Conservation (phyloP, 768 basidiomycete species). For the Pleurotus pulmonarius region DNA sequence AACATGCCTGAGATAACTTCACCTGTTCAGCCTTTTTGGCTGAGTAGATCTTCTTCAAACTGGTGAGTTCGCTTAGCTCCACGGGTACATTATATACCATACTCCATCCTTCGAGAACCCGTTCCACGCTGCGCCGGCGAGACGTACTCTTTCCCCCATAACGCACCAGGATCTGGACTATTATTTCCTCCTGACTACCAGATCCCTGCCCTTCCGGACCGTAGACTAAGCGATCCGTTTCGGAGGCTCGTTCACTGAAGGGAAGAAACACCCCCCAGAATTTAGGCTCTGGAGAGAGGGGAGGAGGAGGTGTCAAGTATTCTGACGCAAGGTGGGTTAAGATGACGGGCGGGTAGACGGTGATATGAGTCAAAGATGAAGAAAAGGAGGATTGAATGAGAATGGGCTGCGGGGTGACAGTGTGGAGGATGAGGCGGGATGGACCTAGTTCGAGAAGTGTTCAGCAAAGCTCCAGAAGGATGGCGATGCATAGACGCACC, state of each 20-base stretch:
- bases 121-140: slow-evolving; percentile 53
- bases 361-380: slow-evolving; percentile 56
- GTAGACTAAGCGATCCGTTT: slow-evolving; percentile 59
- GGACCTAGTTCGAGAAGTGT: slow-evolving; percentile 28
- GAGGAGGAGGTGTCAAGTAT: slow-evolving; percentile 71
- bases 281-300: slow-evolving; percentile 55
- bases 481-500: slow-evolving; percentile 34
- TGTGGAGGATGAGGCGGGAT: slow-evolving; percentile 61
- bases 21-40: slow-evolving; percentile 35
- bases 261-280: slow-evolving; percentile 82
- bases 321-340: slow-evolving; percentile 64
- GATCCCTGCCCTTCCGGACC: slow-evolving; percentile 51
- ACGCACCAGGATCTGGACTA: slow-evolving; percentile 59
- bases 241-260: slow-evolving; percentile 54
- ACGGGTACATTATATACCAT: slow-evolving; percentile 30
- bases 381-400: slow-evolving; percentile 65
- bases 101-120: slow-evolving; percentile 64
- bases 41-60: slow-evolving; percentile 42
- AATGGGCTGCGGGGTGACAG: slow-evolving; percentile 43
- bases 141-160: slow-evolving; percentile 33
- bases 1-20: slow-evolving; percentile 1
- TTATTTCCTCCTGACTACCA: slow-evolving; percentile 42
- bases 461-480: neutral
- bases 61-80: slow-evolving; percentile 46
- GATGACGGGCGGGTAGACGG: slow-evolving; percentile 68